These are phyloP conservation scores for Vachellia pachyceras DNA, from an alignment of 306 rosid species.

Conservation along the genomic window DNA sequence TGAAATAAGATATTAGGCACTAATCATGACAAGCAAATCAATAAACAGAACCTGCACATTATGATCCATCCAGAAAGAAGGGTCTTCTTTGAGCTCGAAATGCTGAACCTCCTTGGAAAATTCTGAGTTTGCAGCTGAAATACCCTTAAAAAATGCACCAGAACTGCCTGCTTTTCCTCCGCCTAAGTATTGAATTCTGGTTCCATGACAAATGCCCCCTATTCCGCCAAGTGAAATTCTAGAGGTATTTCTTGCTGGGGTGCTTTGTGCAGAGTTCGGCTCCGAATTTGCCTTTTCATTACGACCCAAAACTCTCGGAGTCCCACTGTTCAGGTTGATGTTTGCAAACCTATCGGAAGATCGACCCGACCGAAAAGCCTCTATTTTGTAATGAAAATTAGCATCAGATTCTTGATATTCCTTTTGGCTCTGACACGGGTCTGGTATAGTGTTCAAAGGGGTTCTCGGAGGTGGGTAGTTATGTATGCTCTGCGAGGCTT, in stretches of 20 bases:
- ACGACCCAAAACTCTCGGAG: conserved; percentile 52
- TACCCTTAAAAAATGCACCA: conserved; percentile 44
- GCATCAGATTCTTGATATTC: conserved; percentile 43
- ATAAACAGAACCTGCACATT: conserved; percentile 74
- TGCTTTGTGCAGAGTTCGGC: conserved; percentile 71
- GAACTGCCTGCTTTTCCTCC: conserved; percentile 53
- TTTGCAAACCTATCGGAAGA: conserved; percentile 42
- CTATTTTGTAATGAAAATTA: conserved; percentile 45
- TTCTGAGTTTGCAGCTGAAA: conserved; percentile 40
- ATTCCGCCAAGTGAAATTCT: conserved; percentile 69
- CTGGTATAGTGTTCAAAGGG: conserved; percentile 74
- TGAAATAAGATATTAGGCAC: background rate
- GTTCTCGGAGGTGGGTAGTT: conserved; percentile 74
- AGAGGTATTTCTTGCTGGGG: conserved; percentile 63
- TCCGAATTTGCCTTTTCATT: conserved; percentile 63
- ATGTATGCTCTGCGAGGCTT: conserved; percentile 44
- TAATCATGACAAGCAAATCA: background rate
- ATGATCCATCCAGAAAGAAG: conserved; percentile 90
- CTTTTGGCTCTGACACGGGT: conserved; percentile 69
- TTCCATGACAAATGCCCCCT: conserved; percentile 39
- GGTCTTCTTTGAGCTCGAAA: conserved; percentile 73
- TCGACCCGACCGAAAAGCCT: conserved; percentile 46
- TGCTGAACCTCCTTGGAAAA: conserved; percentile 50
- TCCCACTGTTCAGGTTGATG: conserved; percentile 36
- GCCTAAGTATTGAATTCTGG: conserved; percentile 41